Evolutionary conservation across 768 basidiomycete genomes (phyloP), one percentile per base, ranked within the genome.

Genomic region (Kwoniella pini): DNA sequence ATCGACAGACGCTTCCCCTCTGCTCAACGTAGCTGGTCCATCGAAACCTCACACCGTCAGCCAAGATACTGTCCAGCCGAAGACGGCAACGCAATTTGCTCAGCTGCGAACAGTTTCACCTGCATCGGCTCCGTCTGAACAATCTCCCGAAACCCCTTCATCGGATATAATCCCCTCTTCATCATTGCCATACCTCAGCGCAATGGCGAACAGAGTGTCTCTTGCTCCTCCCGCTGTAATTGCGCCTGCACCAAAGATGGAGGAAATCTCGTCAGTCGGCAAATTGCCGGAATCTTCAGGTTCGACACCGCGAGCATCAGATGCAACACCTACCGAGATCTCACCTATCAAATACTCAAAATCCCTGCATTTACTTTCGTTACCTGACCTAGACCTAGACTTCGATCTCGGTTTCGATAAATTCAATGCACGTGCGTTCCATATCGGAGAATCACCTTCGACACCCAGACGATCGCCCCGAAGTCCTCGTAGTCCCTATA

Each of bases 311-410:
- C 48, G 38, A 49, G 54, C 56, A 27, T 27, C 54, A 5, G 19
- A 31, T 19, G 27, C 42, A 2, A 27, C 33, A 3, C 45, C 36
- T 10, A 46, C 54, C 28, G 46, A 42, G 15, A 27, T 59, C 30
- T 54, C 62, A 11, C 56, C 62, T 4, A 44, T 76, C 36, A 65
- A 62, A 22, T 68, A 71, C 0, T 68, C 73, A 3, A 64, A 58
- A 52, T 73, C 75, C 0, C 61, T 78, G 2, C 77, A 77, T 62
- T 59, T 78, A 4, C 69, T 75, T 15, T 57, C 69, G 11, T 54
- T 77, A n/a, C 77, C 77, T 1, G 70, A 74, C n/a, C 59, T 78
- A 13, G 74, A 78, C 55, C 60, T 77, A 19, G 68, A 69, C 15
- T 68, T 78, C 21, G 70, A 68, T 33, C 57, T 72, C 7, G 60